Evolutionary conservation across 306 rosid species (phyloP), one percentile per base, ranked within the genome.

Genomic region (Glycine tomentella): DNA sequence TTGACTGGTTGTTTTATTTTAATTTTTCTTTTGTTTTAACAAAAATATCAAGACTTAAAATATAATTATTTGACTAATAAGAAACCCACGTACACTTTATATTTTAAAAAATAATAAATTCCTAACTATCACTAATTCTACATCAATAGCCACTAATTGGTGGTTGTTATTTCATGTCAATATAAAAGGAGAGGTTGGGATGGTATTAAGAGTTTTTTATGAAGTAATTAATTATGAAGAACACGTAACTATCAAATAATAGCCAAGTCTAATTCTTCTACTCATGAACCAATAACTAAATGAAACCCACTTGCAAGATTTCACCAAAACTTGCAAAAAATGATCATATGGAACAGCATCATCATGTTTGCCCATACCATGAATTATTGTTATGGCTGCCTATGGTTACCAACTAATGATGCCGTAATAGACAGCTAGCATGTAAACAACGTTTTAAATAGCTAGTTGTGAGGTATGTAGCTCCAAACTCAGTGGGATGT

Each of bases 331-430:
- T 7, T 14, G 66, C 36, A 52, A 34, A 74, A 74, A 56, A 57
- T 74, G 15, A 74, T 40, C 1, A 1, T 3, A 56, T 55, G 66
- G 50, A 56, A 7, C 52, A 55, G 36, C 53, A 38, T 55, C 46
- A 53, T 25, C 56, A 44, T 75, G 79, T 59, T 59, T 75, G 46
- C 58, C 69, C 79, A 75, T 75, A 42, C 56, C 56, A 61, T 77
- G 16, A 76, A 59, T 11, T 59, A 36, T 36, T 3, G 31, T 25
- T 4, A 45, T 75, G 70, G 44, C 70, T 59, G 46, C 45, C 45
- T 45, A 45, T 44, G 57, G 79, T 8, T 58, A 74, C 44, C 56
- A 78, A 34, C 38, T 34, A 34, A 34, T 34, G 38, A 34, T 34
- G 38, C 38, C 0, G 38, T 34, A 34, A 34, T 34, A 4, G 38